Evolutionary conservation across 2,329 filamentous ascomycete genomes (phyloP).

Genomic region (Trichocomaceae sp.): DNA sequence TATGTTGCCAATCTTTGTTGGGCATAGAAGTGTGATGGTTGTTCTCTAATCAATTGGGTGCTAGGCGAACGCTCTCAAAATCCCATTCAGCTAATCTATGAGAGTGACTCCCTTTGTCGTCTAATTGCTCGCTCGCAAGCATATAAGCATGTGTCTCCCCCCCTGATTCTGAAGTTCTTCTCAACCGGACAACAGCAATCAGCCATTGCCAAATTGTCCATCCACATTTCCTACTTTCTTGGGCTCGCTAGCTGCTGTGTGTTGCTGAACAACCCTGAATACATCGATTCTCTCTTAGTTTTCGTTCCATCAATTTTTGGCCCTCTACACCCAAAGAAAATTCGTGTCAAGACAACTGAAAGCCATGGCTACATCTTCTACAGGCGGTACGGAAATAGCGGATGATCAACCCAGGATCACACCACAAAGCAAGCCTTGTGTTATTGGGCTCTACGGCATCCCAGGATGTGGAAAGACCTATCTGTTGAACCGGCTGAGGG

Average conservation of each 20-base stretch:
- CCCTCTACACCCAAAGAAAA: background rate
- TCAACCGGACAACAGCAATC: background rate
- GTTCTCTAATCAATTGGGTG: no score
- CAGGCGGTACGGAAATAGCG: background rate
- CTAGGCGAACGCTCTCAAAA: no score
- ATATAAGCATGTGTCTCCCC: background rate
- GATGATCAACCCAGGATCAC: background rate
- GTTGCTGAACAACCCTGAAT: background rate
- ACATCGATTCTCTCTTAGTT: background rate
- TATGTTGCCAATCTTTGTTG: no score
- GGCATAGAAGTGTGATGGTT: no score
- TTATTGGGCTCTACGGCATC: slow-evolving; percentile 52
- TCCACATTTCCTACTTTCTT: background rate
- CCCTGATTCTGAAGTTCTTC: background rate
- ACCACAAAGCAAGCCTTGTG: background rate
- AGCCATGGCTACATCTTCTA: background rate
- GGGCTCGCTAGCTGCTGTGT: no score
- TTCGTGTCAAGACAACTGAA: background rate
- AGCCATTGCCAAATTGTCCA: background rate
- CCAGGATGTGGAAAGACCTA: slow-evolving; percentile 50
- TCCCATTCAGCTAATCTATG: no score
- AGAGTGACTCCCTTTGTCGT: no score
- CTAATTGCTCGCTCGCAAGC: background rate
- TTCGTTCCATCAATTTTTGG: background rate
- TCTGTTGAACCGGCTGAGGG: slow-evolving; percentile 38